Evolutionary conservation across 345 rosid genomes (phyloP).

Genomic region (Eucalyptus cloeziana): DNA sequence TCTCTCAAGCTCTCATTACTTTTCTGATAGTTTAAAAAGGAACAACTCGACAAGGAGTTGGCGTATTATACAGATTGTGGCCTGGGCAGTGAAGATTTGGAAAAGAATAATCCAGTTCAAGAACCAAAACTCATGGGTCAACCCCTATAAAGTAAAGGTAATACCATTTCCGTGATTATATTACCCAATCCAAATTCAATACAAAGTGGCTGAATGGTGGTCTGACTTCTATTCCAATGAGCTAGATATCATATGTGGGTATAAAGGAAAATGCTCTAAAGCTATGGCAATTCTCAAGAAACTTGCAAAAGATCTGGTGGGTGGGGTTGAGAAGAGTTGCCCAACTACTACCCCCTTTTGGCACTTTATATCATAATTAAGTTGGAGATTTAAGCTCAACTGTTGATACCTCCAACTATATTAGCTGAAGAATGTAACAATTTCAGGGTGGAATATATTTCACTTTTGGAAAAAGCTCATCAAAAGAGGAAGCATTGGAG

Average conservation of each 20-base stretch:
- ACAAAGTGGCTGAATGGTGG: background rate
- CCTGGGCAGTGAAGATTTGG: background rate
- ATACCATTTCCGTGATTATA: background rate
- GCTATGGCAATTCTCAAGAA: background rate
- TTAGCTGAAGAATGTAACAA: background rate
- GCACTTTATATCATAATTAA: background rate
- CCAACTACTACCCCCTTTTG: background rate
- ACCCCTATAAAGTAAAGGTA: background rate
- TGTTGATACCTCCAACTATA: background rate
- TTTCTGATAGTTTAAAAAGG: background rate
- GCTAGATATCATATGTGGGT: background rate
- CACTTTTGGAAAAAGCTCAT: background rate
- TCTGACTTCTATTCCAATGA: background rate
- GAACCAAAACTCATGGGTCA: background rate
- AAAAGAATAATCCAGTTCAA: background rate
- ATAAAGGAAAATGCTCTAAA: background rate
- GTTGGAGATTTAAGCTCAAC: background rate
- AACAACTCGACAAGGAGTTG: background rate
- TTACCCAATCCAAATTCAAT: background rate
- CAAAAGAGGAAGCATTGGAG: background rate
- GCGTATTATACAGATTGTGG: background rate
- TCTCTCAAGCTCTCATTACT: background rate
- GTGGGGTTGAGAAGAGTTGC: background rate
- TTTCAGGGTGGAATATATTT: background rate
- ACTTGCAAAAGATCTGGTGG: background rate